Base-by-base conservation (phyloP, 106 monocot genomes). In the Alisma plantagoaquatica region DNA sequence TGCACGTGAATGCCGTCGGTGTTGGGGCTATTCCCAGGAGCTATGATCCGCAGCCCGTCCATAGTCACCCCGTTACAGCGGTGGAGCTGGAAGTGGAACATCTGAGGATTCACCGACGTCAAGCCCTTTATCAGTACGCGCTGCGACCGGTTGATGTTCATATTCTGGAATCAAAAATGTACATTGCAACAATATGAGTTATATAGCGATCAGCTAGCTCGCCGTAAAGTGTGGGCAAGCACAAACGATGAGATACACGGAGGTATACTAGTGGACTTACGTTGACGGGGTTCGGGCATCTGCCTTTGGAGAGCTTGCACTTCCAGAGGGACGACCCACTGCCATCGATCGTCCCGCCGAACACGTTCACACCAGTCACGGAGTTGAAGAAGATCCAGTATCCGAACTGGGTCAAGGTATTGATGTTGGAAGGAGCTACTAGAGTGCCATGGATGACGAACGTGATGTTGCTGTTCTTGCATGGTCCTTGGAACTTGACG, bases 1-100 rank as follows among this genome's bases (percentile, higher is more conserved):
- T 70, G 69, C 15, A 79, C 31, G 65, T 79, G 79, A 14, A 79
- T 56, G 22, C 79, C 79, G 43, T 79, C 79, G 3, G 79, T 79
- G 70, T 79, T 79, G 14, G 70, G 79, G 33, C 79, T 79, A 27
- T 61, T 50, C 2, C 10, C 73, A 0, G 73, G 65, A 1, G 79
- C 79, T 19, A 19, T 43, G 50, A 79, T 57, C 33, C 46, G 56
- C 3, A 29, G 16, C 21, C 47, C 54, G 2, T 27, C 2, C 9
- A 79, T 16, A 1, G 65, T 69, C 15, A 79, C 70, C 14, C 20
- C 43, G 3, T 12, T 30, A 54, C 69, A 70, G 19, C 14, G 24
- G 56, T 49, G 43, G 65, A 79, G 61, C 18, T n/a, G 21, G 22
- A 74, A 56, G 59, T 79, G 73, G 56, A 70, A 54, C 2, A 60